Evolutionary conservation across 257 asterid genomes (phyloP), one percentile per base, ranked within the genome.

Genomic region (Knoxia roxburghii): DNA sequence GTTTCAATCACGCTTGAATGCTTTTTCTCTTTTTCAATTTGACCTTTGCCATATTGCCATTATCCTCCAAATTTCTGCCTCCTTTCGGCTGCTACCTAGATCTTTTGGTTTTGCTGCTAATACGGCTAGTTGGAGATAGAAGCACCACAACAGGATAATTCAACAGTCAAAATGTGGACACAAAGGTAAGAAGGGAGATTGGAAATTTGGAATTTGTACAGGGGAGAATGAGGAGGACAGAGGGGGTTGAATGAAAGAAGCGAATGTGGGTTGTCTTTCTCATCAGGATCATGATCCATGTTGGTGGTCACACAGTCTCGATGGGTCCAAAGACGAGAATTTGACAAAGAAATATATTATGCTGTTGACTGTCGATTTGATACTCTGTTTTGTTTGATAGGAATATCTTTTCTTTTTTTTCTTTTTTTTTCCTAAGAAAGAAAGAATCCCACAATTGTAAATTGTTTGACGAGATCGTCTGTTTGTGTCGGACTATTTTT

Each of bases 341-440:
- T 69, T 30, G 54, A 46, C 49, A 46, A 53, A 59, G n/a, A n/a
- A n/a, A n/a, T n/a, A n/a, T n/a, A n/a, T n/a, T 52, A 48, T 69
- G 53, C 51, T 18, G 30, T 5, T 6, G 40, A 26, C 15, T 57
- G 30, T 69, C 43, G 10, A 2, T 41, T 6, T n/a, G n/a, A n/a
- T n/a, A n/a, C n/a, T n/a, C n/a, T n/a, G n/a, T n/a, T n/a, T n/a
- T n/a, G n/a, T n/a, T n/a, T n/a, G n/a, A n/a, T n/a, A n/a, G n/a
- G n/a, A n/a, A n/a, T n/a, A n/a, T n/a, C n/a, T n/a, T n/a, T n/a
- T n/a, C n/a, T n/a, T n/a, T n/a, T n/a, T n/a, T n/a, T n/a, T n/a
- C n/a, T n/a, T n/a, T n/a, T n/a, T n/a, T n/a, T n/a, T n/a, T n/a
- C n/a, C n/a, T n/a, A n/a, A n/a, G n/a, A n/a, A n/a, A n/a, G n/a